Base-by-base conservation (phyloP, 1,284 basidiomycete species). In the Ustanciosporium gigantosporum region DNA sequence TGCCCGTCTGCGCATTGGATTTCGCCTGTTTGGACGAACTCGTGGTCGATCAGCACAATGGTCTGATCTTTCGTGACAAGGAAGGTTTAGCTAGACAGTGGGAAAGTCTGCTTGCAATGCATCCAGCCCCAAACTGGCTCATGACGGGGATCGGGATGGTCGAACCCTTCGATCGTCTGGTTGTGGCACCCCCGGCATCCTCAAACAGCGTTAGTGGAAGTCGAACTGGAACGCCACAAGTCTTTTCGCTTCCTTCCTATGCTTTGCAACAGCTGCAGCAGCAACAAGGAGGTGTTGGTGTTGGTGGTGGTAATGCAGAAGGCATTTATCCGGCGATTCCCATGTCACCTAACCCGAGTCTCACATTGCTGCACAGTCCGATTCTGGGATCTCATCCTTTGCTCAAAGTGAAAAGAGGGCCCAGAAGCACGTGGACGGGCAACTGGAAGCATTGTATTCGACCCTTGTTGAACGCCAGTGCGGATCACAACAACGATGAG, bases 1-100 rank as follows among this genome's bases (percentile, higher is more conserved):
- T 96, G 41, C 93, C 93, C 0, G 95, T 97, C 4, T 89, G 93
- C 59, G 93, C 95, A 0, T 82, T 92, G 7, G 83, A 87, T 34
- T 99, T 96, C 75, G 81, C 82, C 29, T 95, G 93, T 76, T 81
- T 99, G 23, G 79, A 84, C 46, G 94, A 98, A 79, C 84, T 98
- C 16, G 89, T 98, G 13, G 85, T 86, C 66, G 83, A 91, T 43
- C 86, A 87, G 3, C 79, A 83, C 64, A 97, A 96, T 70, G 93
- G 93, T 0, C 82, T 87, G 8, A 80, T 89, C 2, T 97, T 98
- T 78, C 79, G 82, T 42, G 82, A 84, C 40, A 85, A 88, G 0
- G 77, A 80, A 16, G 84, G 91, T 62, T 81, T 98, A 19, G 86
- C 87, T 0, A 70, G 81, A 17, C 88, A 90, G 62, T 74, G 96